These are phyloP conservation scores for Grosmannia penicillata DNA, from an alignment of 2,329 filamentous ascomycete species.

Conservation along the genomic window DNA sequence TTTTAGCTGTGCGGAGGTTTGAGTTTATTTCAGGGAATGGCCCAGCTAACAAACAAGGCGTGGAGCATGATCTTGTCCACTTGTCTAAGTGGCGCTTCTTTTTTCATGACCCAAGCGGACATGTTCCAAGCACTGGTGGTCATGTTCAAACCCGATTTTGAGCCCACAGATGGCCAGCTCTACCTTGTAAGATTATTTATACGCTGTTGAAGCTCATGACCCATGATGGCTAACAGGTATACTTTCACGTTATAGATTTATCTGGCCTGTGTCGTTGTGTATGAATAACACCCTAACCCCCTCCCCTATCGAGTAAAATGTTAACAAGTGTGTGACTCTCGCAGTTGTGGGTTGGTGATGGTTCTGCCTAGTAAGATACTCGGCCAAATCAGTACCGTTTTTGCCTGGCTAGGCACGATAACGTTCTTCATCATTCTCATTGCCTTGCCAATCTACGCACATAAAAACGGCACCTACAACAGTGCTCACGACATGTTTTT, in stretches of 20 bases:
- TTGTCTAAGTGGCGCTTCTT: conserved; percentile 2
- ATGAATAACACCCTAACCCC: too few species aligned
- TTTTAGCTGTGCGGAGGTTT: too few species aligned
- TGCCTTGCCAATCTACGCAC: conserved; percentile 2
- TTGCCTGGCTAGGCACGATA: conserved; percentile 1
- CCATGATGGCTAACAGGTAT: too few species aligned
- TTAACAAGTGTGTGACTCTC: too few species aligned
- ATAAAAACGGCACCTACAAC: neutral
- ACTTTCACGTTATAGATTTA: neutral
- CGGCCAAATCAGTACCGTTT: conserved; percentile 3
- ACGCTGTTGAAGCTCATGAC: neutral
- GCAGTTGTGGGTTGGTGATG: conserved; percentile 1
- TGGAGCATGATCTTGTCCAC: conserved; percentile 6
- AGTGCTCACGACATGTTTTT: conserved; percentile 3
- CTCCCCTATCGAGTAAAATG: too few species aligned
- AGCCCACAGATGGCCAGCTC: conserved; percentile 1
- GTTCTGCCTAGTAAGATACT: conserved; percentile 4
- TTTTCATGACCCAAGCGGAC: conserved; percentile 5
- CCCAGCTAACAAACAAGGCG: neutral
- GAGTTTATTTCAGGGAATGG: too few species aligned
- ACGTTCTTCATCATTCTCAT: conserved; percentile 3
- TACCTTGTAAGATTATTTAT: neutral
- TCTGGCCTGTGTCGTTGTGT: conserved; percentile 1
- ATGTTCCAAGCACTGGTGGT: conserved; percentile 5
- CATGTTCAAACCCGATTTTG: conserved; percentile 2